Evolutionary conservation across 805 yeast species (phyloP).

Genomic region (Candida berthetii): DNA sequence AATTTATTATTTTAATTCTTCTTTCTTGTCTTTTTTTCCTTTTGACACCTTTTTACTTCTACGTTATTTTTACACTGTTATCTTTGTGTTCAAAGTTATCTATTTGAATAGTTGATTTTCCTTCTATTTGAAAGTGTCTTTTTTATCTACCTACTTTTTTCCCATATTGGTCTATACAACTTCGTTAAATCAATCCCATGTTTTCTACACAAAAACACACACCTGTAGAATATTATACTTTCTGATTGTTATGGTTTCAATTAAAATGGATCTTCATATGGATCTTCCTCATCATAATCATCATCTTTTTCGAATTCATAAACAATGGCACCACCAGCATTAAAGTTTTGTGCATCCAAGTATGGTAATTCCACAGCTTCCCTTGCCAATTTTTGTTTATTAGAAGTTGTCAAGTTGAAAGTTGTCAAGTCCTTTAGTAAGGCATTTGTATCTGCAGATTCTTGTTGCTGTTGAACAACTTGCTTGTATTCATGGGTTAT

Average conservation of each 20-base stretch:
- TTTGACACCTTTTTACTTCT: too few species aligned
- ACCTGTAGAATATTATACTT: not conserved
- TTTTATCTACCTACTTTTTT: too few species aligned
- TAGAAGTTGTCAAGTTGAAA: slow-evolving; percentile 73
- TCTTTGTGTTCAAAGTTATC: too few species aligned
- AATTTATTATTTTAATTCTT: too few species aligned
- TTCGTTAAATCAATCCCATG: too few species aligned
- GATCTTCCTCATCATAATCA: slow-evolving; percentile 97
- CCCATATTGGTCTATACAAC: too few species aligned
- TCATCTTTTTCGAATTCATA: slow-evolving; percentile 95
- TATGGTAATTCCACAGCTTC: slow-evolving; percentile 90
- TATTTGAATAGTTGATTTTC: too few species aligned
- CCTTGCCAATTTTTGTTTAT: slow-evolving; percentile 68
- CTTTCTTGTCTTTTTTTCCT: too few species aligned
- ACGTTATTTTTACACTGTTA: too few species aligned
- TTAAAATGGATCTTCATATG: slow-evolving; percentile 91
- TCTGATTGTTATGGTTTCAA: too few species aligned
- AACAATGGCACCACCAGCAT: slow-evolving; percentile 88
- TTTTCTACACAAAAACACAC: too few species aligned
- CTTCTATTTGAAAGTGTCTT: too few species aligned
- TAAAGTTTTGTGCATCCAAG: slow-evolving; percentile 77
- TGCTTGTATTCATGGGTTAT: slow-evolving; percentile 33
- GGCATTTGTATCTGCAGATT: slow-evolving; percentile 39
- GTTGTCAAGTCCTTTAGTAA: slow-evolving; percentile 75
- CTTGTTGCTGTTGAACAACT: slow-evolving; percentile 17